Base-by-base conservation (phyloP, 1,139 yeast species). In the Arxiozyma telluris region DNA sequence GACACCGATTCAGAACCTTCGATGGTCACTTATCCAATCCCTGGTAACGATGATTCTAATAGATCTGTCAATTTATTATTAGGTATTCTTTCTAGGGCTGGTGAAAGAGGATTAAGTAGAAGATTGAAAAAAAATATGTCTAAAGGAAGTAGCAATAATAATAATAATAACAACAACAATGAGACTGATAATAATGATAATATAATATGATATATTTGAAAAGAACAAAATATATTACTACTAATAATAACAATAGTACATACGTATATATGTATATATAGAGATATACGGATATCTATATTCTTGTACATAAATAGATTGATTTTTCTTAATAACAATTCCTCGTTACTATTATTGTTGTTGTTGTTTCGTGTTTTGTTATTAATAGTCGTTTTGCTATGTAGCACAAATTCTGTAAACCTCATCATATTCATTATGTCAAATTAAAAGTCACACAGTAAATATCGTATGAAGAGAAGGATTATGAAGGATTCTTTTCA, bases 1-100 rank as follows among this genome's bases (percentile, higher is more conserved):
- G 98, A 93, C 71, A 89, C 98, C 30, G 93, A 93, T 70, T 83
- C 86, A 71, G 97, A 93, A 67, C 96, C 98, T 21, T 80, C 89
- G 9, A 73, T 86, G 61, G 86, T 93, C 54, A 88, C 96, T 1
- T 93, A 93, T 70, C 95, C 98, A 51, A 87, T 93, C 61, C 98
- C 98, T 27, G 95, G 95, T 58, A 93, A 93, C 66, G 98, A 93
- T 70, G 98, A 91, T 68, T 85, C 95, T n/a, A 74, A 82, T 56
- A 80, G 98, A 68, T 81, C 95, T 17, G 82, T 86, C 4, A 84
- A 87, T 60, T 75, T 93, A 63, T 79, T 93, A 65, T 75, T 82
- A 53, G 97, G 98, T 57, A 83, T 91, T 21, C 76, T 93, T 61
- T 84, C 95, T 23, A 83, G 79, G 65, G 90, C 98, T 20, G 98